phyloP scores from a whole-genome alignment of 2,329 filamentous ascomycete genomes.

The Scopulariopsis brevicaulis region DNA sequence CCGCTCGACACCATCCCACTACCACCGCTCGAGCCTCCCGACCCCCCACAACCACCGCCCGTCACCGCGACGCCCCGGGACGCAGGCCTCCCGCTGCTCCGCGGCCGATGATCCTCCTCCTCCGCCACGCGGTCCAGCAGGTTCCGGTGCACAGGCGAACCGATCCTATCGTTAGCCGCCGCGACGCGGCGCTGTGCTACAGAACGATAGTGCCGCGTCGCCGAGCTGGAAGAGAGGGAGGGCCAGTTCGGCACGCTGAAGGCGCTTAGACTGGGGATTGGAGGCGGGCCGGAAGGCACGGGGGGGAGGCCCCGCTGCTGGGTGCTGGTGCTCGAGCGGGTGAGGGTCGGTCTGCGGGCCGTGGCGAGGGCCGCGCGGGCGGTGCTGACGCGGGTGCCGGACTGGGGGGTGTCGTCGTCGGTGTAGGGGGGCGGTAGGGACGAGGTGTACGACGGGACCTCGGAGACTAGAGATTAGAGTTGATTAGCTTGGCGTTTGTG shows the following conservation, averaged over 20 bases:
- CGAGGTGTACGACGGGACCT: slow-evolving; percentile 54
- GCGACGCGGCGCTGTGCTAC: slow-evolving; percentile 52
- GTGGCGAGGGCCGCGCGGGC: slow-evolving; percentile 6
- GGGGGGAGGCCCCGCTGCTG: slow-evolving; percentile 16
- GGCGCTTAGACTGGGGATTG: slow-evolving; percentile 31
- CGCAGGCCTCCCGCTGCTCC: neutral
- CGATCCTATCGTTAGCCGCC: slow-evolving; percentile 22
- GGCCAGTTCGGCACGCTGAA: slow-evolving; percentile 52
- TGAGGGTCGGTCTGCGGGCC: too few species aligned
- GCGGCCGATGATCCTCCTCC: slow-evolving; percentile 11
- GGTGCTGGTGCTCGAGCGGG: slow-evolving; percentile 5
- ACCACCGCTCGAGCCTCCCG: slow-evolving; percentile 10
- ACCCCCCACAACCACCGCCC: slow-evolving; percentile 11
- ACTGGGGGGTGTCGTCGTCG: slow-evolving; percentile 14
- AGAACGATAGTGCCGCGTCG: slow-evolving; percentile 48
- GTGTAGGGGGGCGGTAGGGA: slow-evolving; percentile 25
- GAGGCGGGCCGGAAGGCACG: slow-evolving; percentile 16
- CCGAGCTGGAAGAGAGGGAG: slow-evolving; percentile 38
- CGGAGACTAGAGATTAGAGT: slow-evolving; percentile 36
- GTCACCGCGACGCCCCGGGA: neutral
- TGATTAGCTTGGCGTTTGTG: neutral
- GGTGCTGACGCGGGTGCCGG: slow-evolving; percentile 8
- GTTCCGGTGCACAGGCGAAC: slow-evolving; percentile 14
- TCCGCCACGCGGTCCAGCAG: slow-evolving; percentile 24
- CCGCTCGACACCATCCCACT: neutral